Base-by-base conservation (phyloP, 1,284 basidiomycete species). In the Papiliotrema flavescens region DNA sequence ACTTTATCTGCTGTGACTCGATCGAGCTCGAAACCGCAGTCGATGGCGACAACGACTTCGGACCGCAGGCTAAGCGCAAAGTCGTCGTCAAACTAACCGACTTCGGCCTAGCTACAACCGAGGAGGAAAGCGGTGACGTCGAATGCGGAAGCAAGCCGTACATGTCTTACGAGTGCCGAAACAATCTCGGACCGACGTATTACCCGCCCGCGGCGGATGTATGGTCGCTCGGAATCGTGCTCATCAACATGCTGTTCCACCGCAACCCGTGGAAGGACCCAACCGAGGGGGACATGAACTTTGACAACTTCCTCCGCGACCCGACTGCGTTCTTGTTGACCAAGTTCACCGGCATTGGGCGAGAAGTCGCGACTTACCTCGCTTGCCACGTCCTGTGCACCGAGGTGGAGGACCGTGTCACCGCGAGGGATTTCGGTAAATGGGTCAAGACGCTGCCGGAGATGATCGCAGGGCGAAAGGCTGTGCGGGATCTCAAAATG, bases 171-270 rank as follows among this genome's bases (percentile, higher is more conserved):
- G 94, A 98, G 81, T 98, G 95, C 78, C 88, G 93, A 74, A 98
- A 98, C 82, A 97, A 98, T 77, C 81, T 95, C 62, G 88, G 89
- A 28, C 90, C 91, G 57, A 89, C 87, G 47, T 98, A 98, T 80
- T 84, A 86, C 64, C 93, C 95, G 53, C 88, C 87, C 64, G 90
- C 91, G 59, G 95, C 96, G 57, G 95, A 98, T 77, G 90, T 98
- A 53, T 98, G 95, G 95, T 98, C 94, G 26, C 83, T 98, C 61
- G 96, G 95, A 56, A 95, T 98, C 71, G 95, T 98, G 57, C 84
- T 98, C 64, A 90, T 98, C 81, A 98, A 98, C 77, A 90, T 98
- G 87, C 82, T 98, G 73, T 99, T 97, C 79, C 95, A 98, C 76
- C 90, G 86, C 76, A 98, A 96, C 76, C 95, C 95, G 19, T 99